A percentile compares a stretch with the other conserved stretches of the same genome.
Evolutionary conservation across 139 green algal genomes (phyloP).

Genomic region (Coelastrella sp.): DNA sequence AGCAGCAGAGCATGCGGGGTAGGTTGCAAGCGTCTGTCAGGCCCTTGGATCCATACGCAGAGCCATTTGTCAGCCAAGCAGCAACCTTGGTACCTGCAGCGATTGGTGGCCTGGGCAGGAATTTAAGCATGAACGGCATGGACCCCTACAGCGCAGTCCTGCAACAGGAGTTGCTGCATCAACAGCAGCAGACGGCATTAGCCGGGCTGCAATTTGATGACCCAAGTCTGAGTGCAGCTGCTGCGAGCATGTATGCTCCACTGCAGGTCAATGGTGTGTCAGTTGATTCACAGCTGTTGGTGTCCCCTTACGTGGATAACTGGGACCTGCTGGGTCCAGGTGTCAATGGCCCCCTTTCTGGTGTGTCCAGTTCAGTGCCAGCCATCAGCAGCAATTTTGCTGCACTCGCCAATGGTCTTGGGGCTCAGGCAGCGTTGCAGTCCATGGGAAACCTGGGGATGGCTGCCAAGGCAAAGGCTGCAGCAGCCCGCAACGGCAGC

Average conservation of each 20-base stretch:
- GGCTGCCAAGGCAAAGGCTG: neutral
- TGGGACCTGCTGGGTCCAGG: constrained; percentile 31
- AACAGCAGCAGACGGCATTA: constrained; percentile 32
- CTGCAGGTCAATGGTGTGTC: constrained; percentile 26
- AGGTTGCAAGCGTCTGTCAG: neutral
- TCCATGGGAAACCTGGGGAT: neutral
- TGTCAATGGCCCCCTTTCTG: neutral
- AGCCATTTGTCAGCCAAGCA: constrained; percentile 27
- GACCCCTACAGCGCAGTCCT: neutral
- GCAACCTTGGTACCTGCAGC: neutral
- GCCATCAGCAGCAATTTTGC: neutral
- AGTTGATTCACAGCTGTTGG: constrained; percentile 39
- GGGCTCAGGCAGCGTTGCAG: neutral
- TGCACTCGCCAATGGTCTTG: no score
- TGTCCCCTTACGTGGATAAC: constrained; percentile 38
- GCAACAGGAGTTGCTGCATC: constrained; percentile 33
- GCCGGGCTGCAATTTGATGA: constrained; percentile 16
- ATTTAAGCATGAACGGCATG: neutral
- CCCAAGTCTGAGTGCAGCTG: neutral
- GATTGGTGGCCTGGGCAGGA: neutral
- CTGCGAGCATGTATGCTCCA: constrained; percentile 38
- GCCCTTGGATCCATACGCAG: constrained; percentile 24
- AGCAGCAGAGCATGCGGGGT: neutral
- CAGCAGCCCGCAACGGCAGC: neutral
- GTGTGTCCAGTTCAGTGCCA: neutral